These are phyloP conservation scores for Capsella rubella DNA, from an alignment of 441 rosid species.

Conservation along the genomic window DNA sequence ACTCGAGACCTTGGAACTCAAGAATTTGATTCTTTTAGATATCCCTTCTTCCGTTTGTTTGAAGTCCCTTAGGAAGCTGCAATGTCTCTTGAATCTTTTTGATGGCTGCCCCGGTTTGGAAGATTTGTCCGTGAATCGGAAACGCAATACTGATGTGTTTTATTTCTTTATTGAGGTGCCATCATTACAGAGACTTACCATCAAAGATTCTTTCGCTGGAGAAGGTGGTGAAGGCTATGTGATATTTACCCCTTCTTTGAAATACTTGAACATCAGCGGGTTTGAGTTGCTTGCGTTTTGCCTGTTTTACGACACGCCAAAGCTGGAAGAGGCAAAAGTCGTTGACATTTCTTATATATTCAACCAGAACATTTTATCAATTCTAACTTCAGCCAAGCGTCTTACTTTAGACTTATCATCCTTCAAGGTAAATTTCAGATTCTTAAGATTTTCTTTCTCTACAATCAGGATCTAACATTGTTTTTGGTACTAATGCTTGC, in stretches of 20 bases:
- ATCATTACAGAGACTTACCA: background rate
- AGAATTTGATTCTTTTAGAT: background rate
- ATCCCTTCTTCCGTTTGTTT: background rate
- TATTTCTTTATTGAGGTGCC: background rate
- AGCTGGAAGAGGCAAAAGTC: background rate
- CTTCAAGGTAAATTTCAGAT: background rate
- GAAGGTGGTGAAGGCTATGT: background rate
- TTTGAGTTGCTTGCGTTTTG: background rate
- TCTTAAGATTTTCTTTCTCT: background rate
- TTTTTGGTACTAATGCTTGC: background rate
- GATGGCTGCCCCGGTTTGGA: conserved; percentile 17
- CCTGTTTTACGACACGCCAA: background rate
- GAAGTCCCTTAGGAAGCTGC: conserved; percentile 11
- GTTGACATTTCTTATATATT: background rate
- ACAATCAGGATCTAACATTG: background rate
- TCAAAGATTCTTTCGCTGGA: background rate
- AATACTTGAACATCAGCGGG: background rate
- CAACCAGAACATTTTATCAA: background rate
- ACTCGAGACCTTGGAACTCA: background rate
- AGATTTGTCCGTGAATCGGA: background rate
- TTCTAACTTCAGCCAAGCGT: background rate
- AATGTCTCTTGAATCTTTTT: conserved; percentile 11
- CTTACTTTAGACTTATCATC: background rate
- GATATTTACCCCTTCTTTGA: background rate
- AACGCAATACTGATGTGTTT: background rate